These are phyloP conservation scores for Agastache rugosa DNA, from an alignment of 257 asterid species.

Conservation along the genomic window DNA sequence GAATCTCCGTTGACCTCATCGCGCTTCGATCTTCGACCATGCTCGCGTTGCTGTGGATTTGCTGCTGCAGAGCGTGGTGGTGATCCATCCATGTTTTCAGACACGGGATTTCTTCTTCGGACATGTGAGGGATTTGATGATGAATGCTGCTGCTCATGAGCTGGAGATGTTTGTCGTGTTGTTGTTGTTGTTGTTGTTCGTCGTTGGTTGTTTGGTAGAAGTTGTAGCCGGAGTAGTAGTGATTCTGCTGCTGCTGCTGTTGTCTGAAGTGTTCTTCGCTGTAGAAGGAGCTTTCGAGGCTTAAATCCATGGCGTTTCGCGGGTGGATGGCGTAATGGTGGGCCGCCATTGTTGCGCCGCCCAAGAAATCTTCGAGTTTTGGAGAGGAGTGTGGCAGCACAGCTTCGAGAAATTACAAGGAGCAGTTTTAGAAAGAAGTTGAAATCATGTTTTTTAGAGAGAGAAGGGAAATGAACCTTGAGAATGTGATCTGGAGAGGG, in stretches of 20 bases:
- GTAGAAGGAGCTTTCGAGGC: constrained; percentile 61
- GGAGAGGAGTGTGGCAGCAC: constrained; percentile 59
- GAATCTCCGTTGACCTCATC: constrained; percentile 51
- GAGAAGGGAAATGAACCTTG: constrained; percentile 44
- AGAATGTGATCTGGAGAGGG: constrained; percentile 65
- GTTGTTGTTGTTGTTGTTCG: constrained; percentile 34
- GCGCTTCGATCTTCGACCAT: constrained; percentile 36
- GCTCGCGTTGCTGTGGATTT: constrained; percentile 1
- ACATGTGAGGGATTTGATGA: constrained; percentile 40
- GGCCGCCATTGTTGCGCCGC: constrained; percentile 63
- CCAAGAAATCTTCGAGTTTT: constrained; percentile 82
- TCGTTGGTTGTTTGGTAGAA: constrained; percentile 47
- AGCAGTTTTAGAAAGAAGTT: too few species aligned
- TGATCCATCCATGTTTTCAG: constrained; percentile 63
- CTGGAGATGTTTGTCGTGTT: constrained; percentile 20
- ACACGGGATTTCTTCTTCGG: too few species aligned
- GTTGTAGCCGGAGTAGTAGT: constrained; percentile 45
- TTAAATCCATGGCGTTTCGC: constrained; percentile 53
- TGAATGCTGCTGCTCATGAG: background rate
- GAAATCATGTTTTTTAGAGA: too few species aligned
- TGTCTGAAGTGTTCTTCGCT: constrained; percentile 47
- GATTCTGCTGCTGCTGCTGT: constrained; percentile 38
- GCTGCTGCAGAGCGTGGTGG: constrained; percentile 48
- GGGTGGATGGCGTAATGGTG: constrained; percentile 49
- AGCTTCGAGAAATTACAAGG: constrained; percentile 28